Evolutionary conservation across 23 red algal species (phyloP).

Genomic region (Agarophyton chilense): DNA sequence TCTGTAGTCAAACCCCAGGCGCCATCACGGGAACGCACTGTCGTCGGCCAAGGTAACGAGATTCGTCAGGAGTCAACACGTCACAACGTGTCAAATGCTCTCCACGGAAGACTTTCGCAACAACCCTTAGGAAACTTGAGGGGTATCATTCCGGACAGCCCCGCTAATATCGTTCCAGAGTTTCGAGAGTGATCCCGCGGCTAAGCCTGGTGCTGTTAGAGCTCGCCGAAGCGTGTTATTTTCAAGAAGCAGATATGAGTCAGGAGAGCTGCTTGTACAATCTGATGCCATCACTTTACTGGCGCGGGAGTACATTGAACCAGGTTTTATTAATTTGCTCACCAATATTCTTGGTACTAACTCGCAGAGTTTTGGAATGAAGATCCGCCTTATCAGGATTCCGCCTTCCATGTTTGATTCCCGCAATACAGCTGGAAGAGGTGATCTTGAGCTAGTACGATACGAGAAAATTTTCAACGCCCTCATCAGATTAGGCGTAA

Average conservation of each 20-base stretch:
- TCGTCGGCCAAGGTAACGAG: background rate
- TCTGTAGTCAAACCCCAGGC: background rate
- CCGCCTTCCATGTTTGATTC: slow-evolving; percentile 38
- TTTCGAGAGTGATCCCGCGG: slow-evolving; percentile 24
- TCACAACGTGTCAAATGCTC: background rate
- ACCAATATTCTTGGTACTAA: slow-evolving; percentile 61
- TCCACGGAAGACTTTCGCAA: background rate
- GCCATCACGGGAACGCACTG: background rate
- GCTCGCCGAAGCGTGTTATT: slow-evolving; percentile 67
- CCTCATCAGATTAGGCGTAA: slow-evolving; percentile 61
- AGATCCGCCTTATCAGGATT: slow-evolving; percentile 66
- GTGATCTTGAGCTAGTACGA: background rate
- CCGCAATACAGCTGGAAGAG: background rate
- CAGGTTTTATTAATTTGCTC: slow-evolving; percentile 66
- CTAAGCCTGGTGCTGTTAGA: slow-evolving; percentile 25
- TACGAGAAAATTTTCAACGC: slow-evolving; percentile 61
- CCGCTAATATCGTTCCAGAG: background rate
- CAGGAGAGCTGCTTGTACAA: slow-evolving; percentile 79
- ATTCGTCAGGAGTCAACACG: background rate
- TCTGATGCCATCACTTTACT: slow-evolving; percentile 63
- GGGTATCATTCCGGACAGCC: background rate
- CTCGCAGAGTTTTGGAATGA: slow-evolving; percentile 8
- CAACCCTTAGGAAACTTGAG: background rate
- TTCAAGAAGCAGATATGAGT: slow-evolving; percentile 74
- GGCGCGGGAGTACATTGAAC: slow-evolving; percentile 76